Percentiles rank a stretch among this genome's conserved stretches.
Conservation (phyloP, 352 stramenopile species). For the Phytophthora cryptogea region DNA sequence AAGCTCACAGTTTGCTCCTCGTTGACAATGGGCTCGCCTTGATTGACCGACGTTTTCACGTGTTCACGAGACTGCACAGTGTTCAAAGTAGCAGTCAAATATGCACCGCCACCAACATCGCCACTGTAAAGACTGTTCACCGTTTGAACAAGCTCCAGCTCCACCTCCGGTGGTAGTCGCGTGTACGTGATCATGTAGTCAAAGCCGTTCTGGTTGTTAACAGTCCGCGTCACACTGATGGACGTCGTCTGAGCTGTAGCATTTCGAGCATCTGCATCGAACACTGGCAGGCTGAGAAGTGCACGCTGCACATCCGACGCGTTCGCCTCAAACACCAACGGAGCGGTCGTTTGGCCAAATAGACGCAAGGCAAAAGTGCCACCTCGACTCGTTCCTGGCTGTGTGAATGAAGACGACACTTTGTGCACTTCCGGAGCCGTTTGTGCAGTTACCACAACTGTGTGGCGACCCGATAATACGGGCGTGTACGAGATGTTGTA, state of each 20-base stretch:
- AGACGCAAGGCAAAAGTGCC: conserved; percentile 87
- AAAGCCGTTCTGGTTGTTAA: conserved; percentile 68
- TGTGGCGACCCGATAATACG: conserved; percentile 84
- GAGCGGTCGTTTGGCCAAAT: conserved; percentile 56
- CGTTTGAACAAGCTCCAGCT: conserved; percentile 38
- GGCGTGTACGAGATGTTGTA: conserved; percentile 90
- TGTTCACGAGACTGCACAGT: conserved; percentile 53
- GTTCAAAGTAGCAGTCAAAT: conserved; percentile 35
- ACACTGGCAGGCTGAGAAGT: conserved; percentile 61
- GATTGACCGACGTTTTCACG: conserved; percentile 66
- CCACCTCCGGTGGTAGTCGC: conserved; percentile 40
- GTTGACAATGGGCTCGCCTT: conserved; percentile 64
- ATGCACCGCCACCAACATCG: conserved; percentile 44
- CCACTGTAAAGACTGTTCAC: conserved; percentile 74
- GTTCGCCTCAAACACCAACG: conserved; percentile 84
- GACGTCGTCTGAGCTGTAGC: conserved; percentile 16
- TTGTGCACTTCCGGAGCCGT: conserved; percentile 81
- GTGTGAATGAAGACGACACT: conserved; percentile 78
- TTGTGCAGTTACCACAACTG: conserved; percentile 82
- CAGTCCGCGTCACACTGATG: conserved; percentile 56
- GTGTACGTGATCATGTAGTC: conserved; percentile 78
- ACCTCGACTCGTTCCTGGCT: conserved; percentile 54
- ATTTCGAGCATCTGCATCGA: conserved; percentile 25
- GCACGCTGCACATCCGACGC: conserved; percentile 65
- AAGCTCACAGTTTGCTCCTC: conserved; percentile 73